Percentiles rank a stretch among this genome's conserved stretches.
Evolutionary conservation across 2,329 filamentous ascomycete genomes (phyloP).

Genomic region (Elsinoe necatrix): DNA sequence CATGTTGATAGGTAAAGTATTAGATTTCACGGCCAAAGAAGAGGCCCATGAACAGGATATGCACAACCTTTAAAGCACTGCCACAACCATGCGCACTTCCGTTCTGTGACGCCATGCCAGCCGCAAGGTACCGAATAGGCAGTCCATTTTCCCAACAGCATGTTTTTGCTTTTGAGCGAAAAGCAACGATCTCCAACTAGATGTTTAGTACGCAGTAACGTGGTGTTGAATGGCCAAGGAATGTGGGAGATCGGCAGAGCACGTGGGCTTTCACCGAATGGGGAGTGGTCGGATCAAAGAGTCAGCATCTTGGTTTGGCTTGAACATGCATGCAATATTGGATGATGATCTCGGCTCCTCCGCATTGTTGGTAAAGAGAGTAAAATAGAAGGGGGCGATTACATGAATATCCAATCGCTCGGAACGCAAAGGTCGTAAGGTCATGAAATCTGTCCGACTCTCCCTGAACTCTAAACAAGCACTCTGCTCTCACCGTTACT

Average conservation of each 20-base stretch:
- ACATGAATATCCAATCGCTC: neutral
- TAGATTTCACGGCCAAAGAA: no score
- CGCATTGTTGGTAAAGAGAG: neutral
- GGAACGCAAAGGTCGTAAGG: constrained; percentile 1
- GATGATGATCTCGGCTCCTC: neutral
- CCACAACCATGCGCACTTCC: neutral
- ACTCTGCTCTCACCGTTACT: constrained; percentile 50
- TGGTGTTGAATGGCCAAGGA: constrained; percentile 5
- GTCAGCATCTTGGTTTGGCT: neutral
- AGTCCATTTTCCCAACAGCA: neutral
- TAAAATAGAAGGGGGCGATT: neutral
- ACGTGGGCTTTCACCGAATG: constrained; percentile 6
- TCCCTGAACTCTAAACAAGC: constrained; percentile 24
- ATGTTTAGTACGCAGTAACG: neutral
- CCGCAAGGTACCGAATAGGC: constrained; percentile 3
- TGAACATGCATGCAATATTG: constrained; percentile 9
- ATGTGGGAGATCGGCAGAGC: constrained; percentile 1
- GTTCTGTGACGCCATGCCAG: constrained; percentile 5
- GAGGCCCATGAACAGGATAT: no score
- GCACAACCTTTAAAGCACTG: neutral
- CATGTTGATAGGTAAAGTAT: neutral
- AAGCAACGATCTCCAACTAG: constrained; percentile 9
- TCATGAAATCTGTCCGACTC: neutral
- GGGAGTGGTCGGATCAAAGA: neutral
- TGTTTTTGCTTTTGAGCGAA: neutral